Conservation (phyloP, 805 yeast species). For the Yamadazyma takamatsuzukensis region DNA sequence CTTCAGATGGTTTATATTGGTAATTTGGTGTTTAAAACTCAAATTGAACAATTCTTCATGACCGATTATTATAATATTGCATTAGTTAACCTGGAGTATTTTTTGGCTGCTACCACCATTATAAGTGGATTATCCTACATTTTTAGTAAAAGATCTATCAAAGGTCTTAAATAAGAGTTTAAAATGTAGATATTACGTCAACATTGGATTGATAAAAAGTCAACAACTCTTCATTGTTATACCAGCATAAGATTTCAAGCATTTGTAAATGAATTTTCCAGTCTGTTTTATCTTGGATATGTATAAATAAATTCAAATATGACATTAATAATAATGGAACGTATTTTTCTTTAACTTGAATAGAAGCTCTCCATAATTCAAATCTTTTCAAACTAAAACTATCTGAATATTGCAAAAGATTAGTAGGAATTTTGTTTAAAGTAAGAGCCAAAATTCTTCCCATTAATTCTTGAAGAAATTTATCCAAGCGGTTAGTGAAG, state of each 20-base stretch:
- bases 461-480: too few species aligned
- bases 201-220: background rate
- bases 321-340: background rate
- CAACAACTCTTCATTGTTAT: background rate
- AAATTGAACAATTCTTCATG: constrained; percentile 18
- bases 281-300: background rate
- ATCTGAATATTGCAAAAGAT: too few species aligned
- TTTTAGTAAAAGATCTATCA: constrained; percentile 66
- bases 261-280: background rate
- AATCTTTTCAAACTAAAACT: too few species aligned
- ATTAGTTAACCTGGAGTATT: constrained; percentile 18
- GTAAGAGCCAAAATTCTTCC: too few species aligned
- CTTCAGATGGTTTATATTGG: constrained; percentile 89
- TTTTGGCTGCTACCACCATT: constrained; percentile 55
- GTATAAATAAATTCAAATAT: background rate
- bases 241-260: background rate
- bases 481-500: too few species aligned
- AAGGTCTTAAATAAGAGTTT: constrained; percentile 36
- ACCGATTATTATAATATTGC: constrained; percentile 15
- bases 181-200: too few species aligned
- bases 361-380: too few species aligned
- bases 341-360: too few species aligned
- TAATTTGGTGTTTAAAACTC: constrained; percentile 30
- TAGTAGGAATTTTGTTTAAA: too few species aligned
- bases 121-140: constrained; percentile 77